Conservation (phyloP, 108 stramenopile species). For the Cylindrotheca fusiformis region DNA sequence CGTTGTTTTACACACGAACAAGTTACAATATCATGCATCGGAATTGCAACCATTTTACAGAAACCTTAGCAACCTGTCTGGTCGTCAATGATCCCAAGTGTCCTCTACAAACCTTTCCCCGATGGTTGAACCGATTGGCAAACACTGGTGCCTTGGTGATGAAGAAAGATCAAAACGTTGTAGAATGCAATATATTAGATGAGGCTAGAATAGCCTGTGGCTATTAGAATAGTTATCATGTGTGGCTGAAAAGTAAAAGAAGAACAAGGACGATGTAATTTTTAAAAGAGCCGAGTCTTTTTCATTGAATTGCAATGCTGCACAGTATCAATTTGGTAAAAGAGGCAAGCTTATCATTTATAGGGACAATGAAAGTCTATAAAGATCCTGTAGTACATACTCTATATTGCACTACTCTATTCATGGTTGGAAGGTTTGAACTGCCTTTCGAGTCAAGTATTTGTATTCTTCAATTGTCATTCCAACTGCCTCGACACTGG, state of each 20-base stretch:
- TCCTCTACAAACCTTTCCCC: conserved; percentile 12
- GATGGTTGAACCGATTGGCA: conserved; percentile 26
- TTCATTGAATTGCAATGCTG: no score
- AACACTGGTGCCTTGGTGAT: conserved; percentile 13
- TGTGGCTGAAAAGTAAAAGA: no score
- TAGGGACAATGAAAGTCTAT: not conserved
- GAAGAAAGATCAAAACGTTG: not conserved
- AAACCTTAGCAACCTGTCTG: conserved; percentile 21
- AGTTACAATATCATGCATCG: conserved; percentile 16
- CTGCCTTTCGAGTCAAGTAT: conserved; percentile 47
- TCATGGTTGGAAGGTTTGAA: conserved; percentile 11
- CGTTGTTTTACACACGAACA: conserved; percentile 7
- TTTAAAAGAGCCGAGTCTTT: not conserved
- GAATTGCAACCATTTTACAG: conserved; percentile 24
- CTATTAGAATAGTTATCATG: no score
- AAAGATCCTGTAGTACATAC: not conserved
- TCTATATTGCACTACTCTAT: not conserved
- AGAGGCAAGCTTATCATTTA: no score
- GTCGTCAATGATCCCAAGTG: conserved; percentile 9
- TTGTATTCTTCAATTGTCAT: conserved; percentile 57
- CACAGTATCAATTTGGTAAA: no score
- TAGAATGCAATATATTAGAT: not conserved
- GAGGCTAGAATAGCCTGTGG: not conserved
- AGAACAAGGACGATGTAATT: not conserved
- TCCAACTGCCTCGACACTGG: conserved; percentile 36